Base-by-base conservation (phyloP, 148 eudicot genomes). In the Rhododendron simsii region DNA sequence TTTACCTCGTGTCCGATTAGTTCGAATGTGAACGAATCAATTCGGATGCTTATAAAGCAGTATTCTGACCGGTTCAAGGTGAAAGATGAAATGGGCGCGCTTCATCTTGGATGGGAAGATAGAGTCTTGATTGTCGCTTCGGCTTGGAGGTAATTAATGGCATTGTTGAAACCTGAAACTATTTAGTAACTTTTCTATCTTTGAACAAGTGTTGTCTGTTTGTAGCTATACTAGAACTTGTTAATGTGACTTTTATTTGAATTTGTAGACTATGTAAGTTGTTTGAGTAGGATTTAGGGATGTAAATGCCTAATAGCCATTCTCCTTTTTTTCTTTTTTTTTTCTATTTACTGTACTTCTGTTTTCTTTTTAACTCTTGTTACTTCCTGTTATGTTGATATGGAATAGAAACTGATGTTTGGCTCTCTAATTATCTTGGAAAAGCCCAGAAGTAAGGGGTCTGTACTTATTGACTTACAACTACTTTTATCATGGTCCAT, bases 71-170 rank as follows among this genome's bases (percentile, higher is more conserved):
- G 90, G 91, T 95, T 84, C 89, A 91, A 88, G 88, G 78, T 94
- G 86, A 92, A 90, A 78, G 95, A 91, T 85, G 98, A 89, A 57
- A 89, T 86, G 73, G 93, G 88, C 6, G 90, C 90, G 0, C 92
- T 97, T 28, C 92, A 93, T 88, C 95, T 97, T 39, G 95, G 93
- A 10, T 97, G 99, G 99, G 95, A 94, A 87, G 98, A 91, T 69
- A 95, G 91, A 81, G 90, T 87, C 88, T 90, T 97, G 90, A 85
- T 93, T 39, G 93, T 95, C 75, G 89, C 96, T 81, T 97, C 99
- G 0, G 93, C 98, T 7, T 97, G 99, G 99, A 88, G 82, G 83
- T 95, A 88, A 86, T 30, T 30, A 71, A 26, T 35, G 75, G 75
- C 37, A 28, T 30, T 18, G 12, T 67, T 12, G 4, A 71, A 28